Percentiles rank a stretch among this genome's conserved stretches.
phyloP scores from a whole-genome alignment of 495 filamentous ascomycete species.

The Elaphomyces granulatus region DNA sequence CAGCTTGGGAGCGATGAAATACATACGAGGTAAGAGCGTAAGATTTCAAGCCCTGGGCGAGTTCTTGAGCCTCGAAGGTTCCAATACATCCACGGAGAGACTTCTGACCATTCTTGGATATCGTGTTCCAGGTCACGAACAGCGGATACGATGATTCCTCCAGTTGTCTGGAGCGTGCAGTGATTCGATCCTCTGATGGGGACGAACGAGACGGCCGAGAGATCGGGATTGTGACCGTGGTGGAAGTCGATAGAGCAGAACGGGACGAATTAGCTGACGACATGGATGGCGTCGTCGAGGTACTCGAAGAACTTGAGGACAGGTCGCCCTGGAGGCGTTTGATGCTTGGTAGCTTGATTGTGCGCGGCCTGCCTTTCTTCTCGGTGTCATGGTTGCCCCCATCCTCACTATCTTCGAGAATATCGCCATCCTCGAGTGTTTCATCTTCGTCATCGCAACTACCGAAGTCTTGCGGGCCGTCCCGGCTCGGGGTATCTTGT shows the following conservation, averaged over 20 bases:
- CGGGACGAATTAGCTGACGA: slow-evolving; percentile 30
- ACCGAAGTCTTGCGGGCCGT: slow-evolving; percentile 2
- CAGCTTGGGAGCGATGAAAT: slow-evolving; percentile 2
- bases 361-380: slow-evolving; percentile 8
- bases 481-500: neutral
- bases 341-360: slow-evolving; percentile 21
- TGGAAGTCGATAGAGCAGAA: slow-evolving; percentile 27
- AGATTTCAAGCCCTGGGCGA: slow-evolving; percentile 54
- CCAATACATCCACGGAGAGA: slow-evolving; percentile 89
- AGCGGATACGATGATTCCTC: slow-evolving; percentile 40
- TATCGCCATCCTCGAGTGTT: slow-evolving; percentile 19
- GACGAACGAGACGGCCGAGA: slow-evolving; percentile 13
- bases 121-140: slow-evolving; percentile 91
- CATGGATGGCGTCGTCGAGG: slow-evolving; percentile 31
- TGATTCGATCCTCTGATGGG: slow-evolving; percentile 15
- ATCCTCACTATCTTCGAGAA: slow-evolving; percentile 6
- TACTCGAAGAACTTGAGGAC: slow-evolving; percentile 30
- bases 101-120: slow-evolving; percentile 44
- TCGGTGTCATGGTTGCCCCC: slow-evolving; percentile 1
- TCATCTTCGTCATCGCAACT: slow-evolving; percentile 12
- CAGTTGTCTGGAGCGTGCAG: slow-evolving; percentile 6
- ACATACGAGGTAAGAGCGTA: slow-evolving; percentile 78
- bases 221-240: slow-evolving; percentile 32
- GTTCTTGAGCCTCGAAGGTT: slow-evolving; percentile 71
- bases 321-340: slow-evolving; percentile 21